Conservation (phyloP, 805 yeast genomes). For the Candida jianshihensis region DNA sequence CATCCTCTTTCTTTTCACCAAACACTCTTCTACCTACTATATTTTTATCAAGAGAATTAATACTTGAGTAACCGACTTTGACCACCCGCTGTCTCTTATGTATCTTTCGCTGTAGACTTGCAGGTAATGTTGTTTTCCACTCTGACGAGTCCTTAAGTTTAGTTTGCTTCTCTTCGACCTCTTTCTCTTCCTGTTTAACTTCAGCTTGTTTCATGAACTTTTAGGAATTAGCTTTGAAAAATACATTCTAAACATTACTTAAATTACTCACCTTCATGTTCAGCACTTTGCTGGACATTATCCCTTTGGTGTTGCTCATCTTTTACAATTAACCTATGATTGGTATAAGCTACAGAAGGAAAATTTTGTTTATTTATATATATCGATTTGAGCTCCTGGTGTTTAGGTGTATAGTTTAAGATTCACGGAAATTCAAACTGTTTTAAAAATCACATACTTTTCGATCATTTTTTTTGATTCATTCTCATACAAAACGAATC, state of each 20-base stretch:
- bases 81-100: conserved; percentile 25
- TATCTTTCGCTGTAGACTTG: conserved; percentile 22
- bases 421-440: too few species aligned
- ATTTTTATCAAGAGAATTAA: conserved; percentile 22
- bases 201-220: conserved; percentile 50
- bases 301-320: not conserved
- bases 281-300: conserved; percentile 64
- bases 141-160: conserved; percentile 37
- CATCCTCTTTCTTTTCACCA: conserved; percentile 15
- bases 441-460: too few species aligned
- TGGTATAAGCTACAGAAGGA: too few species aligned
- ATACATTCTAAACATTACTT: not conserved
- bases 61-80: conserved; percentile 36
- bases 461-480: too few species aligned
- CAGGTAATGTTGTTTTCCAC: conserved; percentile 23
- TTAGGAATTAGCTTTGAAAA: too few species aligned
- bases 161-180: conserved; percentile 25
- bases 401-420: too few species aligned
- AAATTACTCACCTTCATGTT: conserved; percentile 50
- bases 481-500: too few species aligned
- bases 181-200: conserved; percentile 25
- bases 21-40: conserved; percentile 24
- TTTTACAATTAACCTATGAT: too few species aligned
- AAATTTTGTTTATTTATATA: too few species aligned
- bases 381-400: too few species aligned